Percentiles rank a stretch among this genome's conserved stretches.
Evolutionary conservation across 2,329 filamentous ascomycete genomes (phyloP).

Genomic region (Colletotrichum neosansevieriae): DNA sequence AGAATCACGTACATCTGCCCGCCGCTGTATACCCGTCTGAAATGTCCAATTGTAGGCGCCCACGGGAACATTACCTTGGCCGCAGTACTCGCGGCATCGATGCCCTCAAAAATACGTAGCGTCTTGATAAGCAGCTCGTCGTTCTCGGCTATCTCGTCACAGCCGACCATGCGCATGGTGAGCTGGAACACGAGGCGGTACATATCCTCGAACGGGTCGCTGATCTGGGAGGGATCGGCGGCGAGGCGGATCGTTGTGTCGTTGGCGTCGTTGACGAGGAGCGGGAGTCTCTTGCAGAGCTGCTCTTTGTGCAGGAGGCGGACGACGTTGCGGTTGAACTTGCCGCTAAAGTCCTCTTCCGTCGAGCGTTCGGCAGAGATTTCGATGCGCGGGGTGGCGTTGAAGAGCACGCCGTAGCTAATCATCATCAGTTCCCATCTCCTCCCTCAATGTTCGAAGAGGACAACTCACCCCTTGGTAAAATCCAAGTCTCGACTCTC

Average conservation of each 20-base stretch:
- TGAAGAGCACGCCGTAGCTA: conserved; percentile 49
- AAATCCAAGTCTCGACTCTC: conserved; percentile 59
- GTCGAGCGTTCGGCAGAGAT: conserved; percentile 8
- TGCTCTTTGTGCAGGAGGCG: conserved; percentile 53
- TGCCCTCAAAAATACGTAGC: conserved; percentile 58
- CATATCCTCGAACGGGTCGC: conserved; percentile 66
- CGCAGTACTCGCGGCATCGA: conserved; percentile 58
- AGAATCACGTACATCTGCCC: conserved; percentile 62
- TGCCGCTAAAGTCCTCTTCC: conserved; percentile 41
- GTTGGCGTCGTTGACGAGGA: conserved; percentile 57
- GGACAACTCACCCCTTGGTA: conserved; percentile 51
- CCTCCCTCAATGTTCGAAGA: neutral
- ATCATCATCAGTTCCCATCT: neutral
- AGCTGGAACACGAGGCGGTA: conserved; percentile 66
- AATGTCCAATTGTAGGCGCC: conserved; percentile 58
- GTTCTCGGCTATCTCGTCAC: conserved; percentile 64
- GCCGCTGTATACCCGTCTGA: conserved; percentile 59
- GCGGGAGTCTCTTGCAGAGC: conserved; percentile 53
- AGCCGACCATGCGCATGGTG: conserved; percentile 68
- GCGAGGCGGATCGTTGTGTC: conserved; percentile 53
- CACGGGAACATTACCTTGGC: conserved; percentile 64
- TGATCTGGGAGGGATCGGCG: conserved; percentile 43
- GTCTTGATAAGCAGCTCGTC: conserved; percentile 55
- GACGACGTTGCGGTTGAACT: conserved; percentile 48
- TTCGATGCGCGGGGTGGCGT: conserved; percentile 45